Evolutionary conservation across 2,329 filamentous ascomycete genomes (phyloP).

Genomic region (Colletotrichum cereale): DNA sequence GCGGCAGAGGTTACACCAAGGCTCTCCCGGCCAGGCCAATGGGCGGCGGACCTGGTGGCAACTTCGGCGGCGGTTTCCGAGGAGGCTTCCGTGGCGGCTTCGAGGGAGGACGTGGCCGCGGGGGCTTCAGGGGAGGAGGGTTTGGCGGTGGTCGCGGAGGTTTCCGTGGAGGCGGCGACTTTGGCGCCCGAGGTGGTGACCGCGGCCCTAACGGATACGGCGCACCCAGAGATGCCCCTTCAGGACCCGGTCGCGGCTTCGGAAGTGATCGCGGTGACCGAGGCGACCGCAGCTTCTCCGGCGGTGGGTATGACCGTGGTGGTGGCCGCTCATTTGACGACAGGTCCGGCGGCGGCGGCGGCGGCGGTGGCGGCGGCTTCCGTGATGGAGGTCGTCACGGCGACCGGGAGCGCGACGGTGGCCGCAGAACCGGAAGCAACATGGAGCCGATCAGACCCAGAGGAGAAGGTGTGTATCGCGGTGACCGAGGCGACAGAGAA

Average conservation of each 20-base stretch:
- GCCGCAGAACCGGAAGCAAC: constrained; percentile 78
- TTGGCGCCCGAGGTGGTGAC: constrained; percentile 57
- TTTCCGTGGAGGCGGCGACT: constrained; percentile 58
- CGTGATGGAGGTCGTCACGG: constrained; percentile 48
- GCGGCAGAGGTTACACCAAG: constrained; percentile 93
- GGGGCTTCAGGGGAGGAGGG: constrained; percentile 60
- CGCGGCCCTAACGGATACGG: constrained; percentile 61
- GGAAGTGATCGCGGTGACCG: constrained; percentile 61
- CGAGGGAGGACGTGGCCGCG: constrained; percentile 50
- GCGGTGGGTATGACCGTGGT: constrained; percentile 68
- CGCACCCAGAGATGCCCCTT: constrained; percentile 70
- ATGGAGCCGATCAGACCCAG: constrained; percentile 82
- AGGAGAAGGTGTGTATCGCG: constrained; percentile 68
- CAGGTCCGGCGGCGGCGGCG: constrained; percentile 57
- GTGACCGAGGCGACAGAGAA: constrained; percentile 47
- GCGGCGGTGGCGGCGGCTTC: constrained; percentile 59
- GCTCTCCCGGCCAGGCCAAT: constrained; percentile 78
- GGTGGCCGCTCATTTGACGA: constrained; percentile 72
- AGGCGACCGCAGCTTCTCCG: constrained; percentile 55
- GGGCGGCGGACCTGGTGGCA: constrained; percentile 71
- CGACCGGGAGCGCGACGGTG: constrained; percentile 46
- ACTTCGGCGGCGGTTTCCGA: constrained; percentile 66
- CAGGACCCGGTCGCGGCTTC: constrained; percentile 62
- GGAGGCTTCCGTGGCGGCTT: constrained; percentile 59
- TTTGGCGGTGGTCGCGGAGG: constrained; percentile 72